Conservation (phyloP, 2,329 filamentous ascomycete genomes). For the Fusarium albosuccineum region DNA sequence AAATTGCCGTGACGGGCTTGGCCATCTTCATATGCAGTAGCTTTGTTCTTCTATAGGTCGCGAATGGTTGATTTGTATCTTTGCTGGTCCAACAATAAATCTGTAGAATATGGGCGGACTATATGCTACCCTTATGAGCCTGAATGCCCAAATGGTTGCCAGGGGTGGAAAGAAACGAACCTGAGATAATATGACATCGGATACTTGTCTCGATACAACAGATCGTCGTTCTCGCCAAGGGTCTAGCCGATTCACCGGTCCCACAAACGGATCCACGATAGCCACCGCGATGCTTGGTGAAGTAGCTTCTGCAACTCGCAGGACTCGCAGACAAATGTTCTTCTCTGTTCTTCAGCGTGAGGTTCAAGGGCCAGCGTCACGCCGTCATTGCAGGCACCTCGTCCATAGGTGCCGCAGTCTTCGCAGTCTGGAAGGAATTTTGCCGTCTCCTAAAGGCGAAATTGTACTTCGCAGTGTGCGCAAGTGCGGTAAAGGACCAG, state of each 20-base stretch:
- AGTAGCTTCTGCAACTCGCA: constrained; percentile 20
- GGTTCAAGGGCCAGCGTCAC: constrained; percentile 31
- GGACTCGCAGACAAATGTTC: constrained; percentile 29
- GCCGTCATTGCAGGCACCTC: constrained; percentile 35
- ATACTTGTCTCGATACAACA: background rate
- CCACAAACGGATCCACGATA: constrained; percentile 23
- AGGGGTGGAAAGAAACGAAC: too few species aligned
- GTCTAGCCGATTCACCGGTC: constrained; percentile 3
- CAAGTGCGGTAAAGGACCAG: constrained; percentile 36
- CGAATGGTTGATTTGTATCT: too few species aligned
- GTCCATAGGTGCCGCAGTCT: constrained; percentile 29
- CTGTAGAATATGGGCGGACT: too few species aligned
- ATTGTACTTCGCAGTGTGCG: constrained; percentile 33
- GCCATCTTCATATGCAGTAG: too few species aligned
- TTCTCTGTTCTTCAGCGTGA: constrained; percentile 21
- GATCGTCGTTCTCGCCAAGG: background rate
- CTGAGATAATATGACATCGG: background rate
- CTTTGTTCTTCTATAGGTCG: too few species aligned
- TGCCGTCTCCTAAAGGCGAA: constrained; percentile 36
- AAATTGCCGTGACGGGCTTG: too few species aligned
- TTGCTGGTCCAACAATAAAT: too few species aligned
- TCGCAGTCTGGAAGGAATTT: constrained; percentile 39
- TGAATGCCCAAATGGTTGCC: too few species aligned
- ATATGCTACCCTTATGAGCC: too few species aligned
- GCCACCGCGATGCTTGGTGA: constrained; percentile 28